Base-by-base conservation (phyloP, 768 basidiomycete genomes). In the Coprinopsis strossmayeri region DNA sequence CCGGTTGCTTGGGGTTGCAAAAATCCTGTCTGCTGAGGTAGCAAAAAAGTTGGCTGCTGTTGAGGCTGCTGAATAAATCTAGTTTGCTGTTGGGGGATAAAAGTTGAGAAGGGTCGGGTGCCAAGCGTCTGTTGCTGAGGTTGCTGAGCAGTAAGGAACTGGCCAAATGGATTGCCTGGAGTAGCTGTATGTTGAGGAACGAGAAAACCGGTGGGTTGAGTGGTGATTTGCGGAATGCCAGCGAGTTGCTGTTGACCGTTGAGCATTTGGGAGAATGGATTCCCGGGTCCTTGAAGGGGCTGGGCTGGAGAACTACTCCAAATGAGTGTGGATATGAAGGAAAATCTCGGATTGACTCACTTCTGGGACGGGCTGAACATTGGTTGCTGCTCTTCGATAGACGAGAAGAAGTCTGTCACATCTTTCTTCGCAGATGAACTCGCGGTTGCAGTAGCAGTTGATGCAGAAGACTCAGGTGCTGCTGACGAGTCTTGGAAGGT, bases 351-450 rank as follows among this genome's bases (percentile, higher is more conserved):
- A n/a, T n/a, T n/a, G n/a, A n/a, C n/a, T n/a, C n/a, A n/a, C n/a
- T n/a, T n/a, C n/a, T n/a, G n/a, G n/a, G n/a, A n/a, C n/a, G n/a
- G n/a, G n/a, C n/a, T n/a, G n/a, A n/a, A n/a, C n/a, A n/a, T n/a
- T n/a, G n/a, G 74, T 59, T 89, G 84, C 48, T 86, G 82, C 46
- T 79, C 76, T 61, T 96, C 93, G 55, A 99, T 95, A 3, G 88
- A 78, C 23, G 73, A 67, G 66, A 99, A 96, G 71, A 99, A 93
- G 65, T 98, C 95, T 17, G 79, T 66, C 47, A 84, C 70, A 26
- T 73, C 49, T 78, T 79, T 52, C 64, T 71, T n/a, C 64, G 64
- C 27, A 65, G 55, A 49, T 70, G 71, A 39, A 41, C 48, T 34
- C 61, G 53, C 13, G 54, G 37, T 46, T 45, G 5, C 28, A 20